These are phyloP conservation scores for Sophora flavescens DNA, from an alignment of 306 rosid species.

Conservation along the genomic window DNA sequence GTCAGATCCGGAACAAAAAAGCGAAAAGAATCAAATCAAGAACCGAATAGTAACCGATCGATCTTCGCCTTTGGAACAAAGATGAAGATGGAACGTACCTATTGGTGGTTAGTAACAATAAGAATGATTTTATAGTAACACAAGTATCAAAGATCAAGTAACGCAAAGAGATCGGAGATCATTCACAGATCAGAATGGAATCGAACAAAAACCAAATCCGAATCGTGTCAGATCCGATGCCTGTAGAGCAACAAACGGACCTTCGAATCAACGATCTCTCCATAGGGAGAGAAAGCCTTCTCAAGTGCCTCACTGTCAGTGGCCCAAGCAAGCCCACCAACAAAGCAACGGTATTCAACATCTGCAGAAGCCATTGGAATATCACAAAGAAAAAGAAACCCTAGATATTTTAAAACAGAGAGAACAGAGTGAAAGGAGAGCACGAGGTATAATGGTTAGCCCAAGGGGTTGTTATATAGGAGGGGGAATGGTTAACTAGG, in stretches of 20 bases:
- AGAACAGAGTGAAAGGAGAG: neutral
- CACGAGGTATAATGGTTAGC: accelerated
- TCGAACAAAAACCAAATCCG: constrained; percentile 49
- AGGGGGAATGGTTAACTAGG: too few relatives aligned
- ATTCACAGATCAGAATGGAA: constrained; percentile 58
- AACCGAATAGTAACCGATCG: constrained; percentile 76
- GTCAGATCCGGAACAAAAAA: constrained; percentile 32
- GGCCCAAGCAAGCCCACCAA: constrained; percentile 98
- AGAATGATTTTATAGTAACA: constrained; percentile 64
- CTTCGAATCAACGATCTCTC: constrained; percentile 86
- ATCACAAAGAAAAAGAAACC: neutral
- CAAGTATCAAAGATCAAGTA: constrained; percentile 71
- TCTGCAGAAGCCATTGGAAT: constrained; percentile 68
- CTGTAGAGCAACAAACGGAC: constrained; percentile 88
- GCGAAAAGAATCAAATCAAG: neutral
- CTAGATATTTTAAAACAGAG: neutral
- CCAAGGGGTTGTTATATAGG: constrained; percentile 52
- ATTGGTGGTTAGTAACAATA: constrained; percentile 64
- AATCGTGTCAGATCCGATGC: constrained; percentile 77
- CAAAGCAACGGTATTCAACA: constrained; percentile 82
- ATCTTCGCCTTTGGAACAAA: constrained; percentile 73
- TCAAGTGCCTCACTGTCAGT: constrained; percentile 70
- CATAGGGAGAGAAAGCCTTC: constrained; percentile 67
- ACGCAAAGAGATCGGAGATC: constrained; percentile 69
- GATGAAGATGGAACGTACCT: constrained; percentile 96